phyloP scores from a whole-genome alignment of 1,284 basidiomycete genomes.

The Meira nashicola region DNA sequence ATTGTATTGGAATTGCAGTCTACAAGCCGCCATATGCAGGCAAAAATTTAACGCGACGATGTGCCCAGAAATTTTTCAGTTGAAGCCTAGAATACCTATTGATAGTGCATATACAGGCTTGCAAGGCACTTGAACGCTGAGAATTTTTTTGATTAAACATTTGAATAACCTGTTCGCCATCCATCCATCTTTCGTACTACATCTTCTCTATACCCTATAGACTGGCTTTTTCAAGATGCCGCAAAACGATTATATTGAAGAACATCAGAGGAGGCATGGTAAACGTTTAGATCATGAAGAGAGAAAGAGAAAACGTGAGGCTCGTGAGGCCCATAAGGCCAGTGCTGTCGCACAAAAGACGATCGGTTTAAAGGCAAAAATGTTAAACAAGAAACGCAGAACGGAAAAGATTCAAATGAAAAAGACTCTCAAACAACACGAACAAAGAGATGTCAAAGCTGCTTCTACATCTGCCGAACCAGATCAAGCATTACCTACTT shows the following conservation, averaged over 20 bases:
- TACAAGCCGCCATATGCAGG: no score
- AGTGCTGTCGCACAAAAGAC: conserved; percentile 87
- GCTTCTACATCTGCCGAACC: conserved; percentile 45
- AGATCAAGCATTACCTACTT: conserved; percentile 59
- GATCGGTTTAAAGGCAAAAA: conserved; percentile 94
- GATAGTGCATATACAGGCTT: no score
- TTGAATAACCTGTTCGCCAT: neutral
- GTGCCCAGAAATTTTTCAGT: no score
- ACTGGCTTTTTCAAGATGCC: conserved; percentile 4
- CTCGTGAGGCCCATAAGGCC: conserved; percentile 79
- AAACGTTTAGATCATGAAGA: conserved; percentile 52
- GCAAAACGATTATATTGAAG: conserved; percentile 56
- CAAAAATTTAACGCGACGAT: no score
- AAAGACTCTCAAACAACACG: conserved; percentile 98
- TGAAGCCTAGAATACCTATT: no score
- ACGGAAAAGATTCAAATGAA: conserved; percentile 98
- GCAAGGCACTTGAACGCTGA: no score
- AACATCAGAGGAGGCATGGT: conserved; percentile 53
- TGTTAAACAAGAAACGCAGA: conserved; percentile 91
- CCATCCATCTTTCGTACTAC: neutral
- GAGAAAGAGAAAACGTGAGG: conserved; percentile 67
- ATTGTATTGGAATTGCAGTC: no score
- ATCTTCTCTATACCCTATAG: no score
- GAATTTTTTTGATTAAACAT: no score
- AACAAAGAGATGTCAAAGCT: conserved; percentile 85